A percentile compares a stretch with the other conserved stretches of the same genome.
Conservation (phyloP, 2,329 filamentous ascomycete genomes). For the Setomelanomma holmii region DNA sequence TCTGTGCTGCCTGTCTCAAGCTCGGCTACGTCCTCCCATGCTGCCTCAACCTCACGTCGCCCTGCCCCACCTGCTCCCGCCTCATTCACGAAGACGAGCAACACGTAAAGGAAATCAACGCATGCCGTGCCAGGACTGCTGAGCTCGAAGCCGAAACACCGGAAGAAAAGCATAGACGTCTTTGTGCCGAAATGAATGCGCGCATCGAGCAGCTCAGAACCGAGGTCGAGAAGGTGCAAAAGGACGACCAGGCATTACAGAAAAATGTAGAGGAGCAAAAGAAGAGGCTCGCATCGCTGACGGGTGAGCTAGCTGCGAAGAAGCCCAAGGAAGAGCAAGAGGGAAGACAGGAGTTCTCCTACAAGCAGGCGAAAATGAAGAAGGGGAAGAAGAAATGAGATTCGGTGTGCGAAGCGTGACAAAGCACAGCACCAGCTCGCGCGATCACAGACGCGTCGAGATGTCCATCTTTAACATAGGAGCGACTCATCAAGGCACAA, state of each 20-base stretch:
- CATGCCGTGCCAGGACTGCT: neutral
- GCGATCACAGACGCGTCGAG: no score
- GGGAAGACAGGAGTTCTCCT: neutral
- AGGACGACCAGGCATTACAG: conserved; percentile 36
- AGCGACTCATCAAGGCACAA: no score
- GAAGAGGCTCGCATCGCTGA: conserved; percentile 36
- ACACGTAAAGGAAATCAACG: neutral
- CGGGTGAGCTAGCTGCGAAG: conserved; percentile 12
- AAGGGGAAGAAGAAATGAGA: conserved; percentile 1
- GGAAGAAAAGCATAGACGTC: neutral
- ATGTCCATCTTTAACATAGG: no score
- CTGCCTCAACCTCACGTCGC: neutral
- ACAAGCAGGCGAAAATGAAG: neutral
- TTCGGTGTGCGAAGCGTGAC: no score
- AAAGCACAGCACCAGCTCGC: no score
- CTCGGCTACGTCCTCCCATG: neutral
- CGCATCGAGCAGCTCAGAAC: neutral
- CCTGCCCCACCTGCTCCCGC: neutral
- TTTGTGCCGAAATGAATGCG: conserved; percentile 2
- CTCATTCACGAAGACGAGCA: neutral
- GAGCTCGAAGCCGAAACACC: neutral
- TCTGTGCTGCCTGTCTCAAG: neutral
- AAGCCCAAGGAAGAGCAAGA: neutral
- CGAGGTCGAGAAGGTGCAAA: conserved; percentile 16
- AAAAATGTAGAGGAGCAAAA: conserved; percentile 26